These are phyloP conservation scores for Trypanosoma theileri DNA, from an alignment of 208 protist species.

Conservation along the genomic window DNA sequence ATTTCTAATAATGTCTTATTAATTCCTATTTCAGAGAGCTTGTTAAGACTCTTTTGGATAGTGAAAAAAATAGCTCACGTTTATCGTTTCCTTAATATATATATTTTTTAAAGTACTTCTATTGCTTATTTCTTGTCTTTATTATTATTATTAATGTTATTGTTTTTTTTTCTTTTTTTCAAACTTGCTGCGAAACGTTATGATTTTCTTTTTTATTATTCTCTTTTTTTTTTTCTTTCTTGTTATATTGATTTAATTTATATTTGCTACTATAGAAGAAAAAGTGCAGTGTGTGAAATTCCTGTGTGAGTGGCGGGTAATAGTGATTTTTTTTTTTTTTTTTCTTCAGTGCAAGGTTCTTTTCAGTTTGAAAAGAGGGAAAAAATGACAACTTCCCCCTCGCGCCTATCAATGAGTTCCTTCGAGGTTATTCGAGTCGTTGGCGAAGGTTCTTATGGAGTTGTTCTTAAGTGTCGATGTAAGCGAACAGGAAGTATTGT, in stretches of 20 bases:
- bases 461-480: slow-evolving; percentile 91
- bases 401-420: slow-evolving; percentile 45
- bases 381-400: neutral
- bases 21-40: too few species aligned
- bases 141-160: slow-evolving; percentile 6
- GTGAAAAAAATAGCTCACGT: too few species aligned
- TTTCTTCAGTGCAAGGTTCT: neutral
- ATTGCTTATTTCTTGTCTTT: neutral
- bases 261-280: neutral
- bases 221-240: slow-evolving; percentile 15
- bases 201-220: slow-evolving; percentile 5
- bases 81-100: neutral
- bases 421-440: slow-evolving; percentile 77
- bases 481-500: slow-evolving; percentile 78
- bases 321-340: slow-evolving; percentile 16
- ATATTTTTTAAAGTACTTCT: slow-evolving; percentile 7
- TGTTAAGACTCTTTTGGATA: too few species aligned
- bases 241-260: neutral
- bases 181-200: slow-evolving; percentile 14
- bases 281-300: neutral
- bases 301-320: neutral
- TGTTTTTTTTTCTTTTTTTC: slow-evolving; percentile 16
- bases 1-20: too few species aligned
- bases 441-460: slow-evolving; percentile 94
- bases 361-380: neutral